Base-by-base conservation (phyloP, 83 land plant genomes). In the Diphasiastrum complanatum region DNA sequence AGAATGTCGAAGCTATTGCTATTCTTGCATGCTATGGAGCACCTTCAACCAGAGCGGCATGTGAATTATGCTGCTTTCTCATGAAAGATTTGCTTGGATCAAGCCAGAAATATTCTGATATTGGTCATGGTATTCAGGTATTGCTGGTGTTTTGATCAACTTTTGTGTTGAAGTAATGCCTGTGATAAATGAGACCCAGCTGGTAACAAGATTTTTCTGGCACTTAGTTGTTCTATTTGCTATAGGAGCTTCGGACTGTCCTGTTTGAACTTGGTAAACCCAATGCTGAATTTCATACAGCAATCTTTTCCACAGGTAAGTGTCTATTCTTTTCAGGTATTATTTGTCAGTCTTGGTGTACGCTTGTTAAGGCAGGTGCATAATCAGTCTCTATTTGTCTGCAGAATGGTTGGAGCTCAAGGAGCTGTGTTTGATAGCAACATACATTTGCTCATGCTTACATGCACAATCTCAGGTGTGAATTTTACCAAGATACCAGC, bases 11-110 rank as follows among this genome's bases (percentile, higher is more conserved):
- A 19, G 78, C 78, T 2, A 55, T 63, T 50, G 32, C 68, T 43
- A 49, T 75, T 12, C 45, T 75, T 11, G 28, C 74, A 57, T 68
- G 57, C 26, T 57, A 62, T 69, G 74, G 78, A 3, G 61, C 56
- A 26, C 73, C 78, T 25, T 14, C 32, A 29, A 55, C 63, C 12
- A 33, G 16, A 11, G 35, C 63, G 11, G 67, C 68, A n/a, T 69
- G 22, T 31, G 78, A 68, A 24, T 30, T 75, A 28, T 75, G 74
- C 67, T 27, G 53, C 47, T 54, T 25, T 22, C 6, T 54, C 29
- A n/a, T n/a, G n/a, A n/a, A n/a, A n/a, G n/a, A n/a, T n/a, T n/a
- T n/a, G n/a, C 33, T 41, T 34, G 48, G 59, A 28, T 54, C 73
- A 14, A 47, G 66, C 32, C 61, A 68, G 51, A n/a, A n/a, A n/a